Evolutionary conservation across 2,329 filamentous ascomycete species (phyloP).

Genomic region (Apiospora sp.): DNA sequence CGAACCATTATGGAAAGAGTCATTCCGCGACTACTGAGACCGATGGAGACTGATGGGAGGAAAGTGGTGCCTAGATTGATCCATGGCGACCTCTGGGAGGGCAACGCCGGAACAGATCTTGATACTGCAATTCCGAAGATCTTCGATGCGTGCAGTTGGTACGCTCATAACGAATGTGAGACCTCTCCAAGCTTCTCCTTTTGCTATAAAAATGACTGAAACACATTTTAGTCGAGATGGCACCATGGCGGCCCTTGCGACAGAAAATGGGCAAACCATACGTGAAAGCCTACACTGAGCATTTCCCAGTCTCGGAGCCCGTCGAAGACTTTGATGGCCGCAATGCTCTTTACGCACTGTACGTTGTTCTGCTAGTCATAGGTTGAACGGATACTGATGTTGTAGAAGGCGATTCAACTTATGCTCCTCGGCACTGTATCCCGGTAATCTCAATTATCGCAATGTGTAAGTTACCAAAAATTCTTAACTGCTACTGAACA

Average conservation of each 20-base stretch:
- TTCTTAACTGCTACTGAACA: too few relatives aligned
- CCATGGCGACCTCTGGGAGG: conserved; percentile 54
- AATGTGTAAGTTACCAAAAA: background rate
- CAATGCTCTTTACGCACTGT: conserved; percentile 18
- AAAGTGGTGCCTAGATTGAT: conserved; percentile 51
- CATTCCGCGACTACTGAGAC: conserved; percentile 53
- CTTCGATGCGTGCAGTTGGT: conserved; percentile 52
- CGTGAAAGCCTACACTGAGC: background rate
- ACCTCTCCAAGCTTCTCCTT: too few relatives aligned
- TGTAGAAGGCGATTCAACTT: conserved; percentile 20
- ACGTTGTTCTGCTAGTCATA: too few relatives aligned
- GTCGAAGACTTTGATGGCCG: conserved; percentile 23
- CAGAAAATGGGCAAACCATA: background rate
- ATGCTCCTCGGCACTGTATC: conserved; percentile 21
- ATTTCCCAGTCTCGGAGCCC: background rate
- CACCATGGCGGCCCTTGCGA: background rate
- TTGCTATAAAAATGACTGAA: background rate
- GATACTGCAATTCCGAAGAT: conserved; percentile 43
- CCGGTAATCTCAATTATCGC: conserved; percentile 21
- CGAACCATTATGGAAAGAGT: conserved; percentile 48
- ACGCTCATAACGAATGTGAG: conserved; percentile 52
- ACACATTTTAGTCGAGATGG: background rate
- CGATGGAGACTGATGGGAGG: conserved; percentile 50
- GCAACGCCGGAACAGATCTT: conserved; percentile 45
- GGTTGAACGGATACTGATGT: too few relatives aligned